Conservation (phyloP, 202 grass and related monocot genomes). For the Saccharum hybrid region DNA sequence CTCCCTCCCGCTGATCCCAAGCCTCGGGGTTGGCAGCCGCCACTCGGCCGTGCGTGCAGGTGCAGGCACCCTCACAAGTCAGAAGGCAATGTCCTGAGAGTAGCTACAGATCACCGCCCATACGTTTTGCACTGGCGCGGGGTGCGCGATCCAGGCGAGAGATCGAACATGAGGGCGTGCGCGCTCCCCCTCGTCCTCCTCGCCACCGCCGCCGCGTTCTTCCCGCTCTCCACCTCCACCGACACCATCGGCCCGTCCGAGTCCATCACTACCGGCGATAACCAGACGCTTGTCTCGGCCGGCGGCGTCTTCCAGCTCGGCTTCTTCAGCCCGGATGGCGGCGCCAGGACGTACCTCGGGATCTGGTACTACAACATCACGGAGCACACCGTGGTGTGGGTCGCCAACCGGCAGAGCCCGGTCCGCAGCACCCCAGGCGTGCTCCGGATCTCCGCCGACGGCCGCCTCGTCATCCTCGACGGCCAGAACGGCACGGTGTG, state of each 20-base stretch:
- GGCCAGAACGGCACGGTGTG: conserved; percentile 44
- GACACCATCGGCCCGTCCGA: conserved; percentile 30
- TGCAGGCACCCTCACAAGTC: background rate
- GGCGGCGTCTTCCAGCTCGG: conserved; percentile 64
- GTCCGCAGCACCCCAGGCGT: conserved; percentile 38
- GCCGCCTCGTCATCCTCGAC: conserved; percentile 57
- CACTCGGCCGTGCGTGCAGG: background rate
- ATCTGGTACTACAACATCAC: conserved; percentile 65
- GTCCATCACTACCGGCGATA: conserved; percentile 39
- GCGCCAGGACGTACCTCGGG: conserved; percentile 58
- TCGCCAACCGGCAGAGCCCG: conserved; percentile 68
- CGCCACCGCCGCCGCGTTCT: background rate
- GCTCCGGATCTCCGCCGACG: conserved; percentile 45
- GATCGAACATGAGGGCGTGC: conserved; percentile 7
- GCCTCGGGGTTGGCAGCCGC: background rate
- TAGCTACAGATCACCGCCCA: background rate
- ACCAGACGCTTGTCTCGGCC: conserved; percentile 64
- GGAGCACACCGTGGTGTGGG: conserved; percentile 61
- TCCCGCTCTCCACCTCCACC: background rate
- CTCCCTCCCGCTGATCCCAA: background rate
- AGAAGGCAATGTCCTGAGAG: background rate
- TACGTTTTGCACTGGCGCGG: background rate
- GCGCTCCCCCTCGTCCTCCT: conserved; percentile 3
- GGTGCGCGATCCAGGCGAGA: background rate
- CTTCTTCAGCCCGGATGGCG: conserved; percentile 57